Percentiles rank a stretch among this genome's conserved stretches.
Conservation (phyloP, 83 land plant species). For the Thuja plicata region DNA sequence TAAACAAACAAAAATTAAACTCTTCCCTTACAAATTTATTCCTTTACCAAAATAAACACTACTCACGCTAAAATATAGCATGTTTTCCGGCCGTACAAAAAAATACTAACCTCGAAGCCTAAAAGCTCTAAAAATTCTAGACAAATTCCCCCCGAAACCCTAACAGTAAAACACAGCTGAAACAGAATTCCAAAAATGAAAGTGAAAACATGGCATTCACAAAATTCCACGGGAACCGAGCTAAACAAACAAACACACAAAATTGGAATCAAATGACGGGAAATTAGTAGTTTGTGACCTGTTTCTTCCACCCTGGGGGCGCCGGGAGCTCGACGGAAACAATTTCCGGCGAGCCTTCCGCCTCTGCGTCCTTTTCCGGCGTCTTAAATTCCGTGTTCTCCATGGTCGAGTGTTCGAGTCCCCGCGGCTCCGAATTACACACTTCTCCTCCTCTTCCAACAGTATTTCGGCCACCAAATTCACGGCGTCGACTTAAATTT, state of each 20-base stretch:
- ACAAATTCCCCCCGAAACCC: not conserved
- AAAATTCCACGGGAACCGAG: not conserved
- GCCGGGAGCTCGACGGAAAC: conserved; percentile 20
- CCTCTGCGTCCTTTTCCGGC: conserved; percentile 7
- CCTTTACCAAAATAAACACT: not conserved
- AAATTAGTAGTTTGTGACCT: not conserved
- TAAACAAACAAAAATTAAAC: not conserved
- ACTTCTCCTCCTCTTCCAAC: not conserved
- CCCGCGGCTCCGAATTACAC: not conserved
- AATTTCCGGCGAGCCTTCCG: conserved; percentile 6
- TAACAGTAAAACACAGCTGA: conserved; percentile 4
- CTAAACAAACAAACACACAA: not conserved
- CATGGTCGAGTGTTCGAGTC: not conserved
- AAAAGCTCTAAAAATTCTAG: not conserved
- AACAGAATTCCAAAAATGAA: not conserved
- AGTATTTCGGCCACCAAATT: not conserved
- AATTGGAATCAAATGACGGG: not conserved
- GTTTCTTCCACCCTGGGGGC: conserved; percentile 13
- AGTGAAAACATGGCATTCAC: not conserved
- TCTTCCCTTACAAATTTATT: not conserved
- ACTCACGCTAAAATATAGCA: not conserved
- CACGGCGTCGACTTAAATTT: not conserved
- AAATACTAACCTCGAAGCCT: not conserved
- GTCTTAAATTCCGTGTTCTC: not conserved
- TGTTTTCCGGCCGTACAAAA: not conserved